Evolutionary conservation across 805 yeast genomes (phyloP).

Genomic region (Kluyveromyces aestuarii): DNA sequence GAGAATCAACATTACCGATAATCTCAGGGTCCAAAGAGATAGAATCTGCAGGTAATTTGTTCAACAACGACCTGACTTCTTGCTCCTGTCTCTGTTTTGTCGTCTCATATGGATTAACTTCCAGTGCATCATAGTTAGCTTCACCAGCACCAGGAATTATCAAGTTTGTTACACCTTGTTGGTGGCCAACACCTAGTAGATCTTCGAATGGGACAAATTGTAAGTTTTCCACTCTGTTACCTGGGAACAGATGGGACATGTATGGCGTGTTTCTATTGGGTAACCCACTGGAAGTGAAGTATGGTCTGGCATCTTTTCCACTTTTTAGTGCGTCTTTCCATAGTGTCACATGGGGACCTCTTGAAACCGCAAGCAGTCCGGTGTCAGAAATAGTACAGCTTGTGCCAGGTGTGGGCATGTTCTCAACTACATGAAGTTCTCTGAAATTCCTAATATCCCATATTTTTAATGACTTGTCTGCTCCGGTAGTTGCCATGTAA

Average conservation of each 20-base stretch:
- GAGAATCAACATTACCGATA: conserved; percentile 75
- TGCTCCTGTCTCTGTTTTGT: conserved; percentile 87
- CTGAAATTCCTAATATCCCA: conserved; percentile 89
- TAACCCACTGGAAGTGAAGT: conserved; percentile 28
- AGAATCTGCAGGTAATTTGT: conserved; percentile 87
- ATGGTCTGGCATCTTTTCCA: conserved; percentile 40
- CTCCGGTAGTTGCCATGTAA: conserved; percentile 89
- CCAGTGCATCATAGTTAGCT: conserved; percentile 92
- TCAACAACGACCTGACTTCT: conserved; percentile 77
- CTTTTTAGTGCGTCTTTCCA: conserved; percentile 78
- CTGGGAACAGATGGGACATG: conserved; percentile 81
- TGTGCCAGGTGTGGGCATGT: conserved; percentile 78
- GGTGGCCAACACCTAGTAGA: conserved; percentile 84
- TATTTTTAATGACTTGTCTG: conserved; percentile 73
- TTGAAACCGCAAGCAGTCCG: conserved; percentile 79
- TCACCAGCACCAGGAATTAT: conserved; percentile 97
- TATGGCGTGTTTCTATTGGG: conserved; percentile 56
- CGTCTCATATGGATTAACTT: conserved; percentile 85
- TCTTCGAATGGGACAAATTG: conserved; percentile 93
- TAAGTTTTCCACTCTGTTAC: conserved; percentile 58
- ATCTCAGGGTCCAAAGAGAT: conserved; percentile 82
- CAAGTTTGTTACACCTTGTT: conserved; percentile 67
- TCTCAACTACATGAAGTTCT: conserved; percentile 50
- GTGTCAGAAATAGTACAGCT: conserved; percentile 76
- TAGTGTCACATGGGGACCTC: conserved; percentile 91